Evolutionary conservation across 1,284 basidiomycete genomes (phyloP).

Genomic region (Cryptococcus amylolentus): DNA sequence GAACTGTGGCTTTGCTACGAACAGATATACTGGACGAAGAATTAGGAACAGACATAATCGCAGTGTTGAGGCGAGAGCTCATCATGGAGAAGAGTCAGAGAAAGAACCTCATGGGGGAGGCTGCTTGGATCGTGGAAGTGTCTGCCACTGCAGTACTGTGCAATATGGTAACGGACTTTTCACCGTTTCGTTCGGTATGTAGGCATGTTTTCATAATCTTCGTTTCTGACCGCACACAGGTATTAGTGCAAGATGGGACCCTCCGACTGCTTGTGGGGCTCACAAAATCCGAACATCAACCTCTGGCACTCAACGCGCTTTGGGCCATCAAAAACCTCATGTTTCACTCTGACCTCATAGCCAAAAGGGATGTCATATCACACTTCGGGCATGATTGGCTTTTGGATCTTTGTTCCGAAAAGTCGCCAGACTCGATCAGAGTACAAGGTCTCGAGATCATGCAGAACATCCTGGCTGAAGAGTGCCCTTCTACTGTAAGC

Average conservation of each 20-base stretch:
- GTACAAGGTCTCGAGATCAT: constrained; percentile 41
- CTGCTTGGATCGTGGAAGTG: constrained; percentile 67
- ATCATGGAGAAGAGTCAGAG: constrained; percentile 26
- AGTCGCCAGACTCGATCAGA: constrained; percentile 26
- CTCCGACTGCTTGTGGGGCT: constrained; percentile 63
- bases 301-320: constrained; percentile 63
- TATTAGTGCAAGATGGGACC: constrained; percentile 62
- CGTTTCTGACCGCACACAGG: constrained; percentile 45
- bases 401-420: constrained; percentile 13
- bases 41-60: constrained; percentile 65
- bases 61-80: constrained; percentile 53
- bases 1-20: constrained; percentile 70
- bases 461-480: constrained; percentile 46
- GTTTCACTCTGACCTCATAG: constrained; percentile 58
- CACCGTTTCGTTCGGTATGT: constrained; percentile 68
- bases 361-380: constrained; percentile 63
- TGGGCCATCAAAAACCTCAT: constrained; percentile 79
- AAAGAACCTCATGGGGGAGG: constrained; percentile 46
- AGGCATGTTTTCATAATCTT: not conserved
- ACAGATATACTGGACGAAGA: constrained; percentile 80
- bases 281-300: constrained; percentile 56
- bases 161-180: constrained; percentile 82
- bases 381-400: constrained; percentile 59
- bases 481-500: not conserved
- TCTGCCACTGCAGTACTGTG: constrained; percentile 73